Evolutionary conservation across 228 moss, liverwort and hornwort species (phyloP), one percentile per base, ranked within the genome.

Genomic region (Sphagnum magellanicum): DNA sequence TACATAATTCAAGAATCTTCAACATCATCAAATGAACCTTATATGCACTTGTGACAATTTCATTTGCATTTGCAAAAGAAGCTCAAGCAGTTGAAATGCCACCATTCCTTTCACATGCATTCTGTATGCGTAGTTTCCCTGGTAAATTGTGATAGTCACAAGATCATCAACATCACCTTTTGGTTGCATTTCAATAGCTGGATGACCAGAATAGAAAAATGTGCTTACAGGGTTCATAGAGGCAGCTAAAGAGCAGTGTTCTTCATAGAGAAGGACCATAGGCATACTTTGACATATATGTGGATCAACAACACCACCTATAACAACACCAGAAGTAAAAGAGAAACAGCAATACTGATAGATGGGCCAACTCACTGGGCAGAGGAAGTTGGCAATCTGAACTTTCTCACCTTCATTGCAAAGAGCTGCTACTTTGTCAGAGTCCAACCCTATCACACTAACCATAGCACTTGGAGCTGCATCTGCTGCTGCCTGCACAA

Each of bases 51-150:
- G 32, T 2, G 32, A 32, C 32, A 32, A 32, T 32, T 32, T 32
- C 32, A 32, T 32, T 32, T 32, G 32, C 32, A 3, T 32, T 32
- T 32, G 32, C 32, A 32, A 32, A 32, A 2, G 32, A 32, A 32
- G 32, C 32, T 32, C 2, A 32, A 32, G 32, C 32, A 32, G 32
- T 81, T 98, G 90, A 48, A 94, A 82, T 51, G 87, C 89, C 78
- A 92, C 87, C 64, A 98, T 88, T 67, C 98, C 94, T 73, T 94
- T 94, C 46, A 92, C 92, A 71, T 94, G 94, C 72, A 92, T 92
- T 49, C 94, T 94, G 64, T 94, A 90, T 62, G 94, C 92, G 70
- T 98, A 98, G 70, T 98, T 98, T 17, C 96, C 96, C 90, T 95
- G 77, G 70, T 70, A 50, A 63, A 75, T 50, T 57, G 77, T 55